Conservation (phyloP, 306 rosid species). For the Dalbergia oliveri region DNA sequence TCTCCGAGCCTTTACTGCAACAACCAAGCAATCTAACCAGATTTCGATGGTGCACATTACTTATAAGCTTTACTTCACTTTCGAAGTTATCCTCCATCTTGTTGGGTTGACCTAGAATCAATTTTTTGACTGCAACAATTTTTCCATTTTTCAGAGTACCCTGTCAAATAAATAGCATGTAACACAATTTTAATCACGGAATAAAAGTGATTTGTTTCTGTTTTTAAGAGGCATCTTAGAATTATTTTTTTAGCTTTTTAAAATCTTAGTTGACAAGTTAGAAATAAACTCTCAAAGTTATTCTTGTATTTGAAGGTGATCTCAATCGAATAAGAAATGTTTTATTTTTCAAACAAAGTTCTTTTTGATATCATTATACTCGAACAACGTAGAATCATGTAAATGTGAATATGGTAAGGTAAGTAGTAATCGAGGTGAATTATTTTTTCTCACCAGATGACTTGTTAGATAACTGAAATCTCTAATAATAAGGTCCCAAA, state of each 20-base stretch:
- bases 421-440: too few relatives aligned
- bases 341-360: too few relatives aligned
- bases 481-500: too few relatives aligned
- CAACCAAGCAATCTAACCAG: slow-evolving; percentile 79
- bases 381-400: too few relatives aligned
- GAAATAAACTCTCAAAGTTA: neutral
- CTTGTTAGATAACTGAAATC: too few relatives aligned
- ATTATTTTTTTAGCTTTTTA: neutral
- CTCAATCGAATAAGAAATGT: too few relatives aligned
- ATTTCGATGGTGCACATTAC: slow-evolving; percentile 77
- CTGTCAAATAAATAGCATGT: slow-evolving; percentile 44
- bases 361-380: too few relatives aligned
- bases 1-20: slow-evolving; percentile 62
- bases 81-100: slow-evolving; percentile 62
- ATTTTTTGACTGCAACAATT: slow-evolving; percentile 69
- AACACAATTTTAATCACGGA: neutral
- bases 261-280: neutral
- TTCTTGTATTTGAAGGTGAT: too few relatives aligned
- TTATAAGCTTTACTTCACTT: slow-evolving; percentile 73
- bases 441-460: too few relatives aligned
- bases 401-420: too few relatives aligned
- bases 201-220: neutral
- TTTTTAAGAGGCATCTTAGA: neutral
- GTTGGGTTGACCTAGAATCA: slow-evolving; percentile 55
- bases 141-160: slow-evolving; percentile 73